Evolutionary conservation across 2,329 filamentous ascomycete genomes (phyloP).

Genomic region (Coniochaeta hoffmannii): DNA sequence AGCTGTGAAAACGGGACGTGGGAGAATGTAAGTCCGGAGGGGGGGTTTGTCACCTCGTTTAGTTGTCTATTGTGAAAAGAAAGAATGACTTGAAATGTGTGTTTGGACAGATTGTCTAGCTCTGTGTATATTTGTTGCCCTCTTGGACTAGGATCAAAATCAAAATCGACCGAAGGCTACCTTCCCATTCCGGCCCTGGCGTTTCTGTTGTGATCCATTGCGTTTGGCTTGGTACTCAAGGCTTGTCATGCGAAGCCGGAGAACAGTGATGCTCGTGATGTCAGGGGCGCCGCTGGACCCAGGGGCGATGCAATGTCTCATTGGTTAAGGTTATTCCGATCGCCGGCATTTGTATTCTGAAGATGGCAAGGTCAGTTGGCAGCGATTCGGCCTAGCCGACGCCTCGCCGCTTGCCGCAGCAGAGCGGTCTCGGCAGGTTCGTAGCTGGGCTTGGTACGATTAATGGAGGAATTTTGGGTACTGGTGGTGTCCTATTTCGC

Average conservation of each 20-base stretch:
- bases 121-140: neutral
- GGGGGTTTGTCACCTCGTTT: neutral
- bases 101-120: conserved; percentile 1
- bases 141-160: neutral
- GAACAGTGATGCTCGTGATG: too few relatives aligned
- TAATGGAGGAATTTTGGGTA: neutral
- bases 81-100: neutral
- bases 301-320: neutral
- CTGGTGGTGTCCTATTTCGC: too few relatives aligned
- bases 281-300: neutral
- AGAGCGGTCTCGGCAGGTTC: neutral
- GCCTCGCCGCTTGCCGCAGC: neutral
- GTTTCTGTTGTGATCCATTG: too few relatives aligned
- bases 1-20: conserved; percentile 39
- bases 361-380: neutral
- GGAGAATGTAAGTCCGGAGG: too few relatives aligned
- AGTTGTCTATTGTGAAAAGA: neutral
- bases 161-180: too few relatives aligned
- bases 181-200: too few relatives aligned
- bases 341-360: neutral
- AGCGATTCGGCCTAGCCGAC: neutral
- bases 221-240: too few relatives aligned
- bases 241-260: too few relatives aligned
- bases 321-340: conserved; percentile 1
- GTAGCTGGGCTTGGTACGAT: neutral